Evolutionary conservation across 768 basidiomycete species (phyloP).

Genomic region (Tubosaeta sp.): DNA sequence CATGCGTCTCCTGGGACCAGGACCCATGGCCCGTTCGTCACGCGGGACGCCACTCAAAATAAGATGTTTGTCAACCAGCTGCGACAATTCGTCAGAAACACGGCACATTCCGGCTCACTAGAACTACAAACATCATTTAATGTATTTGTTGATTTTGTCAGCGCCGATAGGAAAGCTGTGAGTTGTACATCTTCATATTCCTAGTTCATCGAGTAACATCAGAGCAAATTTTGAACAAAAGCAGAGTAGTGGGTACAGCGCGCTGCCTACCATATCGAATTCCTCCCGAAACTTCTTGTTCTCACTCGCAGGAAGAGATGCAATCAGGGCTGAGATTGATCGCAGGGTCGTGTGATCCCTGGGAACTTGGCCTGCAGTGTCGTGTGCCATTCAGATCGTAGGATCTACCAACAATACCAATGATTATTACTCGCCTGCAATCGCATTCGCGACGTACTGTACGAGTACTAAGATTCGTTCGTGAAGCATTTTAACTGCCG

Average conservation of each 20-base stretch:
- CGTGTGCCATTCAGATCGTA: neutral
- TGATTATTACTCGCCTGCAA: slow-evolving; percentile 52
- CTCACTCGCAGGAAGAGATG: slow-evolving; percentile 84
- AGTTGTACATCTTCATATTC: slow-evolving; percentile 96
- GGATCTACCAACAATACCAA: neutral
- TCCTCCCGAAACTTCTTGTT: slow-evolving; percentile 81
- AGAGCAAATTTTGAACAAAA: neutral
- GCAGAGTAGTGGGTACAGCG: neutral
- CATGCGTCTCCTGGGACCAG: slow-evolving; percentile 46
- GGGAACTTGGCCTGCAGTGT: slow-evolving; percentile 54
- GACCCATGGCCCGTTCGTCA: slow-evolving; percentile 46
- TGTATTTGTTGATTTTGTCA: slow-evolving; percentile 85
- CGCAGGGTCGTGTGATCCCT: slow-evolving; percentile 81
- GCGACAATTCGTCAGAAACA: slow-evolving; percentile 4
- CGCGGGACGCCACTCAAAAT: slow-evolving; percentile 53
- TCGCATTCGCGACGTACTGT: slow-evolving; percentile 77
- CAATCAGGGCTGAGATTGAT: slow-evolving; percentile 79
- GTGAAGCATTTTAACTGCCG: slow-evolving; percentile 95
- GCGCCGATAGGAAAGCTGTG: slow-evolving; percentile 78
- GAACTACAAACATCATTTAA: slow-evolving; percentile 77
- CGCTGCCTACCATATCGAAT: slow-evolving; percentile 68
- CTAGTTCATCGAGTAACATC: slow-evolving; percentile 35
- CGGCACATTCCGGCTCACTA: neutral
- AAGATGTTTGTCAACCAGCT: slow-evolving; percentile 79
- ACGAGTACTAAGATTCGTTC: slow-evolving; percentile 84